Conservation (phyloP, 345 rosid genomes). For the Anacardium occidentale region DNA sequence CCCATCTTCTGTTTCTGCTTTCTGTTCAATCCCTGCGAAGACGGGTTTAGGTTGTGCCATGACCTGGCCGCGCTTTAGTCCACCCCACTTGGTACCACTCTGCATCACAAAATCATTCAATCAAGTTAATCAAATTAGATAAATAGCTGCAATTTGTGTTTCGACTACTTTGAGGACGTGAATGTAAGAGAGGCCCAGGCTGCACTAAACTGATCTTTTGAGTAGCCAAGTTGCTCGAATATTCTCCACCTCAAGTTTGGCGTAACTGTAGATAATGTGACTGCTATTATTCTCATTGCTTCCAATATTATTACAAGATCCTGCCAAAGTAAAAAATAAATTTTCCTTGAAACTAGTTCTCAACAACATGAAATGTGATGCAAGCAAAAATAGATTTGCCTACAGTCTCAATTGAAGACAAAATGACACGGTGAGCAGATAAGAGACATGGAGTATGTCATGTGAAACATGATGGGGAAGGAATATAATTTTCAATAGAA, state of each 20-base stretch:
- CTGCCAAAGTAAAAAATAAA: slow-evolving; percentile 29
- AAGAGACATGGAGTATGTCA: not conserved
- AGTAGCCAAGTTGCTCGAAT: slow-evolving; percentile 82
- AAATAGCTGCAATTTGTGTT: not conserved
- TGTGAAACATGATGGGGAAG: not conserved
- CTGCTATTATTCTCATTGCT: slow-evolving; percentile 78
- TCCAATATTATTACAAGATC: slow-evolving; percentile 86
- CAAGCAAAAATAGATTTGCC: no score
- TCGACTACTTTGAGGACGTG: not conserved
- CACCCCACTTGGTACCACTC: slow-evolving; percentile 86
- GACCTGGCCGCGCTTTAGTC: slow-evolving; percentile 73
- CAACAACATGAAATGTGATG: no score
- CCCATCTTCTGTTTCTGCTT: slow-evolving; percentile 34
- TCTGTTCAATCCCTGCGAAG: slow-evolving; percentile 69
- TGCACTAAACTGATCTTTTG: slow-evolving; percentile 50
- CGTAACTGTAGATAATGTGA: slow-evolving; percentile 70
- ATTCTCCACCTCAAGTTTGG: slow-evolving; percentile 70
- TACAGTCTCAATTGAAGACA: no score
- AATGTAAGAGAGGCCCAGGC: slow-evolving; percentile 57
- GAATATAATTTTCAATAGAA: not conserved
- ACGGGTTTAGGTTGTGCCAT: slow-evolving; percentile 86
- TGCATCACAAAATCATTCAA: slow-evolving; percentile 25
- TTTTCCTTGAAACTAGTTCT: no score
- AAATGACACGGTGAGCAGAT: no score
- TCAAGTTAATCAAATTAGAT: not conserved